These are phyloP conservation scores for Sporothrix inflata DNA, from an alignment of 2,329 filamentous ascomycete genomes.

Conservation along the genomic window DNA sequence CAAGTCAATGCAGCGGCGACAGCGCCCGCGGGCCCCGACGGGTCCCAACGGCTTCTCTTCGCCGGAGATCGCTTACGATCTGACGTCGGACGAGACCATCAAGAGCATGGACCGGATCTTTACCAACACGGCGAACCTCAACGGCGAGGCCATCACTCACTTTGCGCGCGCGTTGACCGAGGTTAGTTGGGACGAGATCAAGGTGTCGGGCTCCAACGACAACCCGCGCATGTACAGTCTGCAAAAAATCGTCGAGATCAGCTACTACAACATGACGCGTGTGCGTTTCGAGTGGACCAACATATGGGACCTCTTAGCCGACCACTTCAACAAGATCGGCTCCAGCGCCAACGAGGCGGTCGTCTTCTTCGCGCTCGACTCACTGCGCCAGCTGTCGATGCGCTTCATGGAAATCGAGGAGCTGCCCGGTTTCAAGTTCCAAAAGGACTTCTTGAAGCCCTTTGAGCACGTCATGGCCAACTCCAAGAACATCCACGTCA, in stretches of 20 bases:
- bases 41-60: constrained; percentile 66
- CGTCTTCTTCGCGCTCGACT: constrained; percentile 97
- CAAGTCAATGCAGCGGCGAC: constrained; percentile 64
- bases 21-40: constrained; percentile 57
- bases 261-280: constrained; percentile 99
- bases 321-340: constrained; percentile 97
- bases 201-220: constrained; percentile 93
- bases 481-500: constrained; percentile 86
- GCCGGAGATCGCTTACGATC: constrained; percentile 85
- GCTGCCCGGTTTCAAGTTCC: constrained; percentile 97
- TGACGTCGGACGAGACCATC: constrained; percentile 78
- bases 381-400: constrained; percentile 93
- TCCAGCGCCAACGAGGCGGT: constrained; percentile 96
- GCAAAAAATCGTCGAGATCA: constrained; percentile 98
- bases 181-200: constrained; percentile 99
- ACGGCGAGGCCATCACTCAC: constrained; percentile 91
- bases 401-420: constrained; percentile 99
- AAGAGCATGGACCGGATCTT: constrained; percentile 95
- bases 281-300: constrained; percentile 98
- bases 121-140: constrained; percentile 90
- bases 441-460: constrained; percentile 98
- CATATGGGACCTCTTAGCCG: constrained; percentile 96
- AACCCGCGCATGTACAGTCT: constrained; percentile 95
- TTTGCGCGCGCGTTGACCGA: constrained; percentile 92
- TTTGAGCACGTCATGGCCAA: constrained; percentile 98